Base-by-base conservation (phyloP, 2,329 filamentous ascomycete genomes). In the Ophiostoma himal-ulmi region DNA sequence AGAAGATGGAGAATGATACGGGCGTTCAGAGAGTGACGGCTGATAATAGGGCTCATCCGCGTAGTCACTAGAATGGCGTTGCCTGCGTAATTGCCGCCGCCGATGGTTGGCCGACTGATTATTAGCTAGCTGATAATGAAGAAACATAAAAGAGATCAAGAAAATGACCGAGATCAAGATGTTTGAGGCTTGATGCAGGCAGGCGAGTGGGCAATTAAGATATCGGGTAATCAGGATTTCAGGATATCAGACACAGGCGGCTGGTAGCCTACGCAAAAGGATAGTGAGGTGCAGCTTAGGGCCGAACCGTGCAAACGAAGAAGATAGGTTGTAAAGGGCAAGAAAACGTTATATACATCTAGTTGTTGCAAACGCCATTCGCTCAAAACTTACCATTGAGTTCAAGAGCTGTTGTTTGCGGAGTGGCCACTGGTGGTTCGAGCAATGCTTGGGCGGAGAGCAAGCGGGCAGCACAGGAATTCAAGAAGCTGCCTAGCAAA, bases 41-140 rank as follows among this genome's bases (percentile, higher is more conserved):
- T 37, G 34, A 5, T n/a, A 20, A 13, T 22, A 37, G 66, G 10
- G 52, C 14, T 39, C 62, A 64, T 36, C 14, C 54, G 66, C 39
- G 34, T 64, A 68, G 17, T 68, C 70, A 14, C 11, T n/a, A 20
- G 52, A 30, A 17, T 41, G 57, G 10, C 67, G 67, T n/a, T 57
- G 71, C 69, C 71, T 44, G 41, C 44, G 60, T 22, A 68, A 52
- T 11, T 65, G 34, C n/a, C 64, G 68, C 64, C 44, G 68, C 6
- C 68, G 54, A 52, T 41, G 54, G 54, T 71, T 41, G 69, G 69
- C 69, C 65, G 71, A 72, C 71, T 72, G 34, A 14, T 22, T 39
- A 39, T 65, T 39, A 65, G 62, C n/a, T 4, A 65, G 62, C 14
- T 20, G 26, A 39, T 39, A 14, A 34, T 17, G 5, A 26, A 7